phyloP scores from a whole-genome alignment of 345 rosid species.

The Rhizophora apiculata region DNA sequence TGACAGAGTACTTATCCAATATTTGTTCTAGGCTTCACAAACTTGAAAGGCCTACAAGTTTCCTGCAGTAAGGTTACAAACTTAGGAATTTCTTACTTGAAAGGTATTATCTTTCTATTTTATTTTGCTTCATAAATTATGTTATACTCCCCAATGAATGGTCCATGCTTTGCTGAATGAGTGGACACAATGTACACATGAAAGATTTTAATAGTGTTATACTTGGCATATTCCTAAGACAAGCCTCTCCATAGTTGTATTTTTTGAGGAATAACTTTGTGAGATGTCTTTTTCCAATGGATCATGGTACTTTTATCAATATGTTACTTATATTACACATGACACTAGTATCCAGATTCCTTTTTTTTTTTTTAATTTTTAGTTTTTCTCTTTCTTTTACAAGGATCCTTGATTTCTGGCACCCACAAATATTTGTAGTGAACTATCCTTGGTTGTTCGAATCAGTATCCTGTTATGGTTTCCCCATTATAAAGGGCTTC shows the following conservation, averaged over 20 bases:
- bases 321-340: neutral
- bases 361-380: no score
- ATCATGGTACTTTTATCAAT: neutral
- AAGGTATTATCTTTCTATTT: conserved; percentile 39
- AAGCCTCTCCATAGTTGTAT: neutral
- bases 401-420: no score
- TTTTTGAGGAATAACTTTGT: neutral
- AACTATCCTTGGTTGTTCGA: no score
- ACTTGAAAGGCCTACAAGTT: conserved; percentile 50
- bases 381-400: no score
- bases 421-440: no score
- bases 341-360: neutral
- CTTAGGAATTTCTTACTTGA: conserved; percentile 29
- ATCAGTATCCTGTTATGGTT: neutral
- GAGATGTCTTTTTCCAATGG: neutral
- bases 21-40: conserved; percentile 54
- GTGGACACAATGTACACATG: neutral
- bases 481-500: neutral
- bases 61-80: no score
- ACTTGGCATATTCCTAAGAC: neutral
- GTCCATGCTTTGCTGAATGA: neutral
- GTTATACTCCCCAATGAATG: neutral
- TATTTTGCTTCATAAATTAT: neutral
- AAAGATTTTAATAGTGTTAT: neutral
- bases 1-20: no score